A percentile compares a stretch with the other conserved stretches of the same genome.
phyloP scores from a whole-genome alignment of 331 rosid species.

The Quercus tomentella region DNA sequence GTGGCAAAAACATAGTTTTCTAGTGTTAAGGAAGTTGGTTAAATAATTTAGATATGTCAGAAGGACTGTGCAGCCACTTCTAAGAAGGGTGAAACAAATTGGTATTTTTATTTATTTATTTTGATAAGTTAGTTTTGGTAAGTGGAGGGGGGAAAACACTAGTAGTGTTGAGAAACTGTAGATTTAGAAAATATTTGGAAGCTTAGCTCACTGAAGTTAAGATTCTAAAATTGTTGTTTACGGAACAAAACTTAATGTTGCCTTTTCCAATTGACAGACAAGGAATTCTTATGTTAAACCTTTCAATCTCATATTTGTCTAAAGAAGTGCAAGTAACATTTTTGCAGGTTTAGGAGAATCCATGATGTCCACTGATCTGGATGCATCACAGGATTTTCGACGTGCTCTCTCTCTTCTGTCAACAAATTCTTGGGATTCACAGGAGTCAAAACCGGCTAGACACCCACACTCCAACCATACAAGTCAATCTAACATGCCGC shows the following conservation, averaged over 20 bases:
- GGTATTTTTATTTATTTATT: too few species aligned
- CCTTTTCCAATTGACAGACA: background rate
- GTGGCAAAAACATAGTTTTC: background rate
- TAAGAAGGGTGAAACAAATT: background rate
- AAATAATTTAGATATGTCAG: background rate
- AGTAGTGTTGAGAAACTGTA: background rate
- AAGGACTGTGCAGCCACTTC: background rate
- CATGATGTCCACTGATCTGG: slow-evolving; percentile 29
- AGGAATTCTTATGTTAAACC: background rate
- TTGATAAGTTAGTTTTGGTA: too few species aligned
- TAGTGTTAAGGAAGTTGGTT: background rate
- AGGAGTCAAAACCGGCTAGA: slow-evolving; percentile 34
- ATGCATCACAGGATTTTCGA: slow-evolving; percentile 45
- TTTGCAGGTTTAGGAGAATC: slow-evolving; percentile 65
- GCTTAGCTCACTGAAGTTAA: background rate
- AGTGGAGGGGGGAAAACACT: too few species aligned
- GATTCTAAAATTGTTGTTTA: background rate
- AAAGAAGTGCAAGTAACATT: background rate
- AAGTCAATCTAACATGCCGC: slow-evolving; percentile 18
- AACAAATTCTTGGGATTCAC: slow-evolving; percentile 59
- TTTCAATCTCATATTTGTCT: background rate
- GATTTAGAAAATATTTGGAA: background rate
- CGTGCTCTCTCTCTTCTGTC: slow-evolving; percentile 99
- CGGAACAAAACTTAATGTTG: background rate
- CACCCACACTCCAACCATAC: slow-evolving; percentile 26